Percentiles rank a stretch among this genome's conserved stretches.
These are phyloP conservation scores for Rhododendron williamsianum DNA, from an alignment of 148 eudicot species.

Conservation along the genomic window DNA sequence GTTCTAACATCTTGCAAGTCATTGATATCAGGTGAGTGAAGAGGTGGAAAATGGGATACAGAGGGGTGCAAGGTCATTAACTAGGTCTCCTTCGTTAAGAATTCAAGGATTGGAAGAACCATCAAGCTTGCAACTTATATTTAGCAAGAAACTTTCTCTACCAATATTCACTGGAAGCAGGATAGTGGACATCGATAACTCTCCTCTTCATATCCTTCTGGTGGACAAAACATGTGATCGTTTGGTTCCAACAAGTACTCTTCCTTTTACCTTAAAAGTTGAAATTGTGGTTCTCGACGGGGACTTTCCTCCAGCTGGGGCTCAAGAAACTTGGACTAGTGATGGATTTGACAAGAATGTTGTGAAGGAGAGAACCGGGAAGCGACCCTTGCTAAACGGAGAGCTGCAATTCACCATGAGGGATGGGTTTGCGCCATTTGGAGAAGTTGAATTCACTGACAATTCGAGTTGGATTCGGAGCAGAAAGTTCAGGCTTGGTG, in stretches of 20 bases:
- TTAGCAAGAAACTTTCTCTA: slow-evolving; percentile 24
- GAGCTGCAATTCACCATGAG: slow-evolving; percentile 43
- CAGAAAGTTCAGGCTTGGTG: slow-evolving; percentile 64
- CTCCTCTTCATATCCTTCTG: slow-evolving; percentile 40
- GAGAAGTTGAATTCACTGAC: slow-evolving; percentile 64
- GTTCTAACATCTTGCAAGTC: neutral
- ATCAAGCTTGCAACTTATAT: slow-evolving; percentile 34
- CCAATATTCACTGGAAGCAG: slow-evolving; percentile 52
- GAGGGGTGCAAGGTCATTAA: slow-evolving; percentile 21
- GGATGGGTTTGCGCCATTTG: slow-evolving; percentile 29
- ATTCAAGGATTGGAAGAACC: slow-evolving; percentile 35
- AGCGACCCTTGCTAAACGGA: slow-evolving; percentile 55
- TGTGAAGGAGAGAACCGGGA: slow-evolving; percentile 53
- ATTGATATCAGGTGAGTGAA: slow-evolving; percentile 43
- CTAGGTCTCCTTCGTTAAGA: slow-evolving; percentile 32
- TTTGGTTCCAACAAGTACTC: slow-evolving; percentile 14
- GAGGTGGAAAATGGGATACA: slow-evolving; percentile 52
- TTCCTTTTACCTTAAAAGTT: slow-evolving; percentile 37
- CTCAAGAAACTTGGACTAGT: slow-evolving; percentile 29
- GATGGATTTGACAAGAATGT: slow-evolving; percentile 37
- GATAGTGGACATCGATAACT: slow-evolving; percentile 27
- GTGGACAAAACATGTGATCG: slow-evolving; percentile 22
- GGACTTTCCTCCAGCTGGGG: slow-evolving; percentile 32
- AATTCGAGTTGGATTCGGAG: slow-evolving; percentile 80
- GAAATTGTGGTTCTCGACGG: slow-evolving; percentile 64